A percentile compares a stretch with the other conserved stretches of the same genome.
These are phyloP conservation scores for Musa balbisiana DNA, from an alignment of 202 grass and related monocot species.

Conservation along the genomic window DNA sequence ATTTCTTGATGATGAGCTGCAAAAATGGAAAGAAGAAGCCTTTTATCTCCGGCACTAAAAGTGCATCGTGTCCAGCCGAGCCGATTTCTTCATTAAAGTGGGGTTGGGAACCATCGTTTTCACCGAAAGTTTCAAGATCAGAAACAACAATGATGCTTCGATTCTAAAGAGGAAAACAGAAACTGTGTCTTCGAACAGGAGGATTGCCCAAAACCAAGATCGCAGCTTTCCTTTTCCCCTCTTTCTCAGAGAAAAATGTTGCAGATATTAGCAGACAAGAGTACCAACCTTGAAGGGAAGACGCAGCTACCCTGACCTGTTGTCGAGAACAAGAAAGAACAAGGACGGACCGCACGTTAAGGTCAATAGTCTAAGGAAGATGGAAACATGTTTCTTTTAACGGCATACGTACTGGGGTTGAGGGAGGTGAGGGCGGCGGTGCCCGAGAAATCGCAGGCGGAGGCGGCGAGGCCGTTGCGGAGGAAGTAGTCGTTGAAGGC, in stretches of 20 bases:
- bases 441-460: slow-evolving; percentile 80
- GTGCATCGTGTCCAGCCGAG: background rate
- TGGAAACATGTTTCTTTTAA: background rate
- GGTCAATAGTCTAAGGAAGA: background rate
- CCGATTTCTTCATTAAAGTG: background rate
- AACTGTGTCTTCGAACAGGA: background rate
- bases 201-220: background rate
- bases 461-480: slow-evolving; percentile 40
- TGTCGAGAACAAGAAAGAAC: slow-evolving; percentile 6
- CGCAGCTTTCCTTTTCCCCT: background rate
- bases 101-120: background rate
- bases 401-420: slow-evolving; percentile 44
- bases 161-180: background rate
- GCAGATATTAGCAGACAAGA: background rate
- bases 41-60: background rate
- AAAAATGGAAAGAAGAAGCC: slow-evolving; percentile 1
- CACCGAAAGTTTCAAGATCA: no score
- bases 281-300: slow-evolving; percentile 65
- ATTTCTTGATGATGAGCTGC: slow-evolving; percentile 59
- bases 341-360: background rate
- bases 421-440: slow-evolving; percentile 70
- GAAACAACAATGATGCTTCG: no score
- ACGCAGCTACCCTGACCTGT: slow-evolving; percentile 63
- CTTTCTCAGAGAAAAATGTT: background rate
- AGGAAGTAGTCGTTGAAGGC: slow-evolving; percentile 93